Evolutionary conservation across 108 stramenopile species (phyloP), one percentile per base, ranked within the genome.

Genomic region (Fragilariopsis cylindrus): DNA sequence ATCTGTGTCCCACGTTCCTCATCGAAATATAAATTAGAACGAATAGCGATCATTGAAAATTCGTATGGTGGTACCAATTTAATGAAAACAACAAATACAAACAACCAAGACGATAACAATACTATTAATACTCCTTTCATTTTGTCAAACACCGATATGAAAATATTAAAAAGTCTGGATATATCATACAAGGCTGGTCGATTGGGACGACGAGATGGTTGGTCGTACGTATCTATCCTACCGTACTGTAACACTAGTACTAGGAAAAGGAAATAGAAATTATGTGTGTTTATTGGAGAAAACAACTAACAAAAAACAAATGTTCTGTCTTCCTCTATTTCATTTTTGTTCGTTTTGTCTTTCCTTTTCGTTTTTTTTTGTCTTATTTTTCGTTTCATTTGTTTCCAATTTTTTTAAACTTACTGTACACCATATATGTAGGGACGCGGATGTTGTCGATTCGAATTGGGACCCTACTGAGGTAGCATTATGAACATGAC

Each of bases 131-230:
- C 21, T 21, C 21, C 65, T 6, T 84, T 82, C 69, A 41, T 72
- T 12, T 68, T 92, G 64, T 15, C 52, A 1, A 53, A 12, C 15
- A 76, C 82, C 4, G 89, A 94, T 63, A 90, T 94, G 86, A 60
- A 21, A 49, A 57, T 85, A 40, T 57, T 94, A 47, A 81, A 90
- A 73, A 76, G 72, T 16, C 81, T 94, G 4, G 81, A 94, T 65
- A 66, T 83, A 4, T 52, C 63, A 4, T 85, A 84, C 65, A 78
- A 84, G 56, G 74, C 86, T 42, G 90, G 92, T 19, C 79, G 76
- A 55, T 65, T 94, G 18, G 92, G 92, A n/a, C 60, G 90, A 57
- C 69, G 81, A 41, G 92, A 94, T 70, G 92, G 92, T 7, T 94
- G 92, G 92, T 76, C 30, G 30, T 30, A 30, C 30, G 30, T 30